phyloP scores from a whole-genome alignment of 306 rosid genomes.

The Hippophae gyantsensis region DNA sequence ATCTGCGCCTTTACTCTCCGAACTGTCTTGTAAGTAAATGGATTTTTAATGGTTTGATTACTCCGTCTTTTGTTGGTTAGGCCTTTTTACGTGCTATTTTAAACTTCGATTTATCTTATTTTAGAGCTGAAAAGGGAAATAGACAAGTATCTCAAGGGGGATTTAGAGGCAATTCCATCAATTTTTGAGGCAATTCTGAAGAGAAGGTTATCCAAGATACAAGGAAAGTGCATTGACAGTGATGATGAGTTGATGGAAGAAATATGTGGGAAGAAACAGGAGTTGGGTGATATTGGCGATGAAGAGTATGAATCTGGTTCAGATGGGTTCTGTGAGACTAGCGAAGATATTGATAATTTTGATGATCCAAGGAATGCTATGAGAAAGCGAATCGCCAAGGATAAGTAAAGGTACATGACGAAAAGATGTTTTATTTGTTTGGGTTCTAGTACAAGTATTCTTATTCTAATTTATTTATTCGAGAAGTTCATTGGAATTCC shows the following conservation, averaged over 20 bases:
- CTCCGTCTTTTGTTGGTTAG: neutral
- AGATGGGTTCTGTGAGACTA: slow-evolving; percentile 15
- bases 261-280: slow-evolving; percentile 29
- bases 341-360: slow-evolving; percentile 1
- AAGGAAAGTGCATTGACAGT: slow-evolving; percentile 39
- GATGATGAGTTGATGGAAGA: slow-evolving; percentile 37
- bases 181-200: slow-evolving; percentile 65
- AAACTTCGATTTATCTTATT: neutral
- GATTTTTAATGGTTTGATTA: neutral
- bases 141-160: slow-evolving; percentile 46
- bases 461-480: no score
- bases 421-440: no score
- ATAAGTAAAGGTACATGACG: no score
- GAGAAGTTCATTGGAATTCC: no score
- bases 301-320: slow-evolving; percentile 22
- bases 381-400: no score
- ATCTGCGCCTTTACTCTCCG: no score
- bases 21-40: neutral
- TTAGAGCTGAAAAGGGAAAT: slow-evolving; percentile 53
- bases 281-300: slow-evolving; percentile 17
- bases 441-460: no score
- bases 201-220: slow-evolving; percentile 45
- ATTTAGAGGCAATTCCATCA: slow-evolving; percentile 45
- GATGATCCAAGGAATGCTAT: no score
- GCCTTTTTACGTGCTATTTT: neutral